Evolutionary conservation across 75 land plant species (phyloP), one percentile per base, ranked within the genome.

Genomic region (Cupressus sempervirens): DNA sequence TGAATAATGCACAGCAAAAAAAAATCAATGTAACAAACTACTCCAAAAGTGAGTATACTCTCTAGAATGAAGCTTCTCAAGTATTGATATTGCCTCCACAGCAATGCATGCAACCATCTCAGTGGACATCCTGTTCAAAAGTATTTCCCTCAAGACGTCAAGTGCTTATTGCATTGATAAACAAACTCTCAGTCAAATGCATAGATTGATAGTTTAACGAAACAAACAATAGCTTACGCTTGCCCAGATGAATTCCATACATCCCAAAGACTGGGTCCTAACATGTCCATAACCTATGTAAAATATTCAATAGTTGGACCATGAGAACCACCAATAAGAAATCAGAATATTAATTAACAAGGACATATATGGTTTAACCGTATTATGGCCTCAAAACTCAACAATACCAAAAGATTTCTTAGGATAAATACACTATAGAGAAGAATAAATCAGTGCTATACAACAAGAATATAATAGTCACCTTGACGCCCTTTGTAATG

Each of bases 31-130:
- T 38, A 82, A 11, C 62, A 82, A 84, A 87, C 35, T 70, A 38
- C 26, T 16, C 30, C 46, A 70, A 53, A 86, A 32, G 53, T 8
- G 74, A 45, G 67, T 74, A 5, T 87, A 96, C 97, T 97, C 99
- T 83, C 93, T 95, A 54, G 86, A 52, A 82, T 96, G 99, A 89
- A 96, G 91, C 85, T 96, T 96, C 86, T 96, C 99, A 48, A 96
- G 93, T 36, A 96, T 96, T 14, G 99, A 95, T 68, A 95, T 94
- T 10, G 99, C 94, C 85, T 96, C 99, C 80, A 96, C 97, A 50
- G 96, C 99, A 90, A 96, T 95, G 90, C 99, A 96, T 68, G 99
- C 99, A 67, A 87, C 99, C 99, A 96, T 96, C 76, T 89, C 92
- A 77, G 95, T 92, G 5, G 99, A 91, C 97, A 96, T 95, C 80